Percentiles rank a stretch among this genome's conserved stretches.
Evolutionary conservation across 2,329 filamentous ascomycete genomes (phyloP).

Genomic region (Trichoderma harzianum): DNA sequence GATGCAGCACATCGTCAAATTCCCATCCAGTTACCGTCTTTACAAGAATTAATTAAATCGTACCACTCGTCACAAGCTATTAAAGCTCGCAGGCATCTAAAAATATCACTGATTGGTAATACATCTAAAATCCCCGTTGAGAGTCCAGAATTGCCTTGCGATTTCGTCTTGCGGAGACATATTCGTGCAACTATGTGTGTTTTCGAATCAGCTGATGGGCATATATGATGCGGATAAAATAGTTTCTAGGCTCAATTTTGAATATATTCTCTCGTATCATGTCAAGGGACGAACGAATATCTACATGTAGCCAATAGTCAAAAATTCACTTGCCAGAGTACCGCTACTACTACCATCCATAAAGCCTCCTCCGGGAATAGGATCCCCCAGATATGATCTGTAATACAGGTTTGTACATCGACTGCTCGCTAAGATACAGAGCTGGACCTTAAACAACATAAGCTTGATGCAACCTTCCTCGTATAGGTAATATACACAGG

Average conservation of each 20-base stretch:
- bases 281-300: not conserved
- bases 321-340: not conserved
- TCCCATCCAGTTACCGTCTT: not conserved
- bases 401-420: not conserved
- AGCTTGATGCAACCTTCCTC: slow-evolving; percentile 6
- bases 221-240: not conserved
- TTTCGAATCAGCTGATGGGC: not conserved
- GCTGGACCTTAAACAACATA: not conserved
- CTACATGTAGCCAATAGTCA: too few relatives aligned
- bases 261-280: not conserved
- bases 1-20: not conserved
- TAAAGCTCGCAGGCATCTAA: not conserved
- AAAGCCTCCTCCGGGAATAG: not conserved
- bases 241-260: not conserved
- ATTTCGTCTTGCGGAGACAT: not conserved
- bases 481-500: not conserved
- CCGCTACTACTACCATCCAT: not conserved
- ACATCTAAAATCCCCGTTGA: not conserved
- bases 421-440: not conserved
- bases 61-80: not conserved
- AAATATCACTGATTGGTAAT: not conserved
- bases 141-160: not conserved
- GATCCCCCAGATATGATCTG: not conserved
- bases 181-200: not conserved
- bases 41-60: not conserved